Evolutionary conservation across 768 basidiomycete genomes (phyloP).

Genomic region (Amanita phalloides): DNA sequence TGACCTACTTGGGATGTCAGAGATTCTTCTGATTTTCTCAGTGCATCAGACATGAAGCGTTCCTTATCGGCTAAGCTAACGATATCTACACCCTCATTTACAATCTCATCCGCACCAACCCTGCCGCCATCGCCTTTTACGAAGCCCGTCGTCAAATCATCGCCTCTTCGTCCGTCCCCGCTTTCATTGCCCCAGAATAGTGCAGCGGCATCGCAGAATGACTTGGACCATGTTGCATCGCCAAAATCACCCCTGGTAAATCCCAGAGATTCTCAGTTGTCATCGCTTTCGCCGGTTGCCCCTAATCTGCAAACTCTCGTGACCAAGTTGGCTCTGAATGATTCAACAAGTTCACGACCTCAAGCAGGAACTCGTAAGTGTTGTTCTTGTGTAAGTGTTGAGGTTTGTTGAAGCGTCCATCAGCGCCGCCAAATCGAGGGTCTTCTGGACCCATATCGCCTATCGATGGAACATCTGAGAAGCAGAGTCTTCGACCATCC

Average conservation of each 20-base stretch:
- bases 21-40: neutral
- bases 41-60: constrained; percentile 13
- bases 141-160: constrained; percentile 13
- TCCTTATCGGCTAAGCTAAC: constrained; percentile 9
- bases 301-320: neutral
- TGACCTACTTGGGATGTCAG: neutral
- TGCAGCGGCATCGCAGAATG: constrained; percentile 1
- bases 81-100: constrained; percentile 6
- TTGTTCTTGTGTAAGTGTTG: neutral
- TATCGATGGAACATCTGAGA: neutral
- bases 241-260: constrained; percentile 19
- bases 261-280: neutral
- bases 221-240: neutral
- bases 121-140: constrained; percentile 7
- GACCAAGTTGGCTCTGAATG: neutral
- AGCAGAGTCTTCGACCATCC: constrained; percentile 9
- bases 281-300: neutral
- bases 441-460: constrained; percentile 7
- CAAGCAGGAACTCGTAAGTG: neutral
- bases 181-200: constrained; percentile 33
- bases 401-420: neutral
- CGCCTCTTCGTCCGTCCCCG: constrained; percentile 26
- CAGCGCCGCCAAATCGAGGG: constrained; percentile 5
- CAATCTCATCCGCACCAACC: constrained; percentile 1
- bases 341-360: neutral